phyloP scores from a whole-genome alignment of 176 grass and related monocot genomes.

The Melocanna baccifera region DNA sequence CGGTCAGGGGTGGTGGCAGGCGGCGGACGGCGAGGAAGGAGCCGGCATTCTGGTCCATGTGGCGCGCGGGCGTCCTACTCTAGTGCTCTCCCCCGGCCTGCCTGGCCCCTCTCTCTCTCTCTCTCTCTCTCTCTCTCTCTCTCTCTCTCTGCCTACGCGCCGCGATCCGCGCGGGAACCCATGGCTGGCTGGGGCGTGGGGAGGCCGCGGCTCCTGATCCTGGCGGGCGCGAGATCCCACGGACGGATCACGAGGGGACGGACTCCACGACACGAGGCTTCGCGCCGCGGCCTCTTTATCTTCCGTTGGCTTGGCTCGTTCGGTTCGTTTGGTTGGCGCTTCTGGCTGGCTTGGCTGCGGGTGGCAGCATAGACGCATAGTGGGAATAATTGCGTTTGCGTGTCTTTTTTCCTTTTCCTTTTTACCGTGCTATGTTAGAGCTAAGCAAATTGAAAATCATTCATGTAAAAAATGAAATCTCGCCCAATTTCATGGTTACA shows the following conservation, averaged over 20 bases:
- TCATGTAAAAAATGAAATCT: too few species aligned
- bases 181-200: conserved; percentile 26
- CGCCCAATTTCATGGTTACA: too few species aligned
- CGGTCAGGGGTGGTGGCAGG: conserved; percentile 43
- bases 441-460: too few species aligned
- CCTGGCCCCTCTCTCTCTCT: too few species aligned
- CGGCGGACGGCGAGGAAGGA: conserved; percentile 60
- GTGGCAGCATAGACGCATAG: not conserved
- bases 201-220: conserved; percentile 30
- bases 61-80: not conserved
- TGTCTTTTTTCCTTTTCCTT: too few species aligned
- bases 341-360: conserved; percentile 7
- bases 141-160: conserved; percentile 30
- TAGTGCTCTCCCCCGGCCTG: not conserved
- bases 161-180: conserved; percentile 38
- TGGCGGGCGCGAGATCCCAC: conserved; percentile 44
- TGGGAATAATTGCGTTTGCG: not conserved
- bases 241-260: conserved; percentile 28
- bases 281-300: conserved; percentile 23
- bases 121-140: too few species aligned
- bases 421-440: too few species aligned
- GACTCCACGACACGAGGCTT: conserved; percentile 24
- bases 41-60: conserved; percentile 53
- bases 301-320: not conserved
- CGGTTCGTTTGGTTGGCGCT: conserved; percentile 22